phyloP scores from a whole-genome alignment of 2,329 filamentous ascomycete species.

The Botryosphaeria agaves region DNA sequence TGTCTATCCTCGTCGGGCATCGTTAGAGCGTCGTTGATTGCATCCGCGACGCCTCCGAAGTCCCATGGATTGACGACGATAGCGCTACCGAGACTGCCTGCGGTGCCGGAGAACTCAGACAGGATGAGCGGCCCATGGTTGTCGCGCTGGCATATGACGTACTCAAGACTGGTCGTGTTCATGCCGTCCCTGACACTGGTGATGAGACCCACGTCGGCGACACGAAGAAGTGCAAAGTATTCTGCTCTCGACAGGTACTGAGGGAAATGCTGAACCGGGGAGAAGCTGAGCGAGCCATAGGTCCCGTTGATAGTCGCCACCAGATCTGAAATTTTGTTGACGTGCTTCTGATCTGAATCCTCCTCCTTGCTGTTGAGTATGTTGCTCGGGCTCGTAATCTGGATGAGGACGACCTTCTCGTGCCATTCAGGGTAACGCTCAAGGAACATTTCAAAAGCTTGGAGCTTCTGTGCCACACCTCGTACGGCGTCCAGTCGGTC shows the following conservation, averaged over 20 bases:
- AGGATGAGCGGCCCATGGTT: conserved; percentile 77
- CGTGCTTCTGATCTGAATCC: conserved; percentile 61
- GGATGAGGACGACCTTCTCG: conserved; percentile 81
- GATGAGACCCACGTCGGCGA: conserved; percentile 82
- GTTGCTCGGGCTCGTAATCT: conserved; percentile 78
- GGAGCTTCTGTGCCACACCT: conserved; percentile 88
- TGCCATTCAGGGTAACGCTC: conserved; percentile 84
- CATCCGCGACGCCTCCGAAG: conserved; percentile 62
- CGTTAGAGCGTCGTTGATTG: conserved; percentile 65
- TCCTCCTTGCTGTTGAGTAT: conserved; percentile 59
- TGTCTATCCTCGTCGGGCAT: conserved; percentile 52
- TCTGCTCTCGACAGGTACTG: conserved; percentile 82
- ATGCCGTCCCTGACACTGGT: conserved; percentile 93
- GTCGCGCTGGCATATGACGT: conserved; percentile 80
- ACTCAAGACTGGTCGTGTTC: conserved; percentile 94
- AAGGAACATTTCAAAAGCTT: conserved; percentile 85
- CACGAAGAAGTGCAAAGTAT: conserved; percentile 84
- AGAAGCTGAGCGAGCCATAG: conserved; percentile 75
- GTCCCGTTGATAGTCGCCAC: conserved; percentile 83
- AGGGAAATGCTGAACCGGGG: conserved; percentile 85
- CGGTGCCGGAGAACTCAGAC: conserved; percentile 91
- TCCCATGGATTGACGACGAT: conserved; percentile 98
- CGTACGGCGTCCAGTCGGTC: conserved; percentile 87
- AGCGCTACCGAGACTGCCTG: conserved; percentile 66
- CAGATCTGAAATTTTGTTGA: conserved; percentile 76